phyloP scores from a whole-genome alignment of 768 basidiomycete genomes.

The Hortiboletus flavorubellus region DNA sequence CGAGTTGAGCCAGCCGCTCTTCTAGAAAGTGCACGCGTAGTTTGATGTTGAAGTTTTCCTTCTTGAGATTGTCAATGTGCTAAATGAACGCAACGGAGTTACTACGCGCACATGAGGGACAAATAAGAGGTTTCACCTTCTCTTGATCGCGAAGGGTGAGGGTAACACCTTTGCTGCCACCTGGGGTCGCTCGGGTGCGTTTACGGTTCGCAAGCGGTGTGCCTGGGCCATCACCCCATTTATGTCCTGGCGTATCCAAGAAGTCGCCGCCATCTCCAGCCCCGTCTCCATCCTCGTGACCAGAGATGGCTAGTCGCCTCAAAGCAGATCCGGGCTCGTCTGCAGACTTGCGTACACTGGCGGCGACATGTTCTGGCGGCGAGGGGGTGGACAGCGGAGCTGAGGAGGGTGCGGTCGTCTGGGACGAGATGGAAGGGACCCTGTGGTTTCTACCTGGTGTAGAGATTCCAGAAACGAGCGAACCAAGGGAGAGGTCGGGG shows the following conservation, averaged over 20 bases:
- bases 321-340: constrained; percentile 40
- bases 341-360: constrained; percentile 36
- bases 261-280: constrained; percentile 41
- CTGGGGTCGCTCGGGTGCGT: constrained; percentile 32
- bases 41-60: constrained; percentile 96
- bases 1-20: constrained; percentile 84
- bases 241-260: constrained; percentile 52
- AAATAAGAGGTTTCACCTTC: constrained; percentile 53
- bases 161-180: constrained; percentile 36
- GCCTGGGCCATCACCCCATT: constrained; percentile 50
- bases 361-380: constrained; percentile 34
- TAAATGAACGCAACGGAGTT: constrained; percentile 29
- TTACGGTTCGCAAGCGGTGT: constrained; percentile 51
- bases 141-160: constrained; percentile 95
- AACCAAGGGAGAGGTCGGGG: constrained; percentile 61
- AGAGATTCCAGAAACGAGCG: constrained; percentile 50
- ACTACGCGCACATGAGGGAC: neutral
- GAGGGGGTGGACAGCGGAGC: constrained; percentile 50
- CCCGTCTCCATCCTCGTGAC: constrained; percentile 37
- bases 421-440: constrained; percentile 48
- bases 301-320: constrained; percentile 35
- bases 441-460: constrained; percentile 47
- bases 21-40: constrained; percentile 94
- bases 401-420: constrained; percentile 51
- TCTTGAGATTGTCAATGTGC: constrained; percentile 95